These are phyloP conservation scores for Exophiala alcalophila DNA, from an alignment of 2,329 filamentous ascomycete species.

Conservation along the genomic window DNA sequence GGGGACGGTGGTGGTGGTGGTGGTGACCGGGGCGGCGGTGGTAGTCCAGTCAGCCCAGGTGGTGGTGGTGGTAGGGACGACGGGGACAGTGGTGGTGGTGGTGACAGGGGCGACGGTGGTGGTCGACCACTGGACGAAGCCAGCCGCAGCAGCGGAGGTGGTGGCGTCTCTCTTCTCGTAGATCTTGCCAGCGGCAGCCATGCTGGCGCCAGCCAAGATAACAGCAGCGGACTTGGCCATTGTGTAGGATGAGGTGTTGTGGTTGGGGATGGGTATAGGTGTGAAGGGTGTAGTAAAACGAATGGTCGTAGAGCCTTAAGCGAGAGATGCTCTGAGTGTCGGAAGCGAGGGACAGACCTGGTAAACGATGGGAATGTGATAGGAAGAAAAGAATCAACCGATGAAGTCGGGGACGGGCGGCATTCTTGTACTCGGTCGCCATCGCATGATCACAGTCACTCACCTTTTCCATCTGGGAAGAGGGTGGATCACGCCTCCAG, in stretches of 20 bases:
- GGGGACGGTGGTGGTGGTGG: constrained; percentile 7
- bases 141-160: constrained; percentile 16
- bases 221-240: constrained; percentile 30
- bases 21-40: constrained; percentile 8
- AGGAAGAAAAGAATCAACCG: constrained; percentile 10
- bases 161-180: constrained; percentile 27
- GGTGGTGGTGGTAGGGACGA: constrained; percentile 10
- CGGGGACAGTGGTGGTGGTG: constrained; percentile 17
- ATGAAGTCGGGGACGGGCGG: constrained; percentile 4
- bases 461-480: background rate
- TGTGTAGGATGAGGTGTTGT: constrained; percentile 15
- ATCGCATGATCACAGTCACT: too few relatives aligned
- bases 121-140: constrained; percentile 19
- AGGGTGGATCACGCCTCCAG: background rate
- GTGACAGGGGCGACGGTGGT: constrained; percentile 31
- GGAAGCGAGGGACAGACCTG: constrained; percentile 19
- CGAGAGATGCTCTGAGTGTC: constrained; percentile 45
- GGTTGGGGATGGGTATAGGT: constrained; percentile 1
- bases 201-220: constrained; percentile 31
- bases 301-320: constrained; percentile 43
- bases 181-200: constrained; percentile 26
- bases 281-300: constrained; percentile 28
- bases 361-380: constrained; percentile 8
- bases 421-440: constrained; percentile 11
- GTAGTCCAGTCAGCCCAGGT: constrained; percentile 1